phyloP scores from a whole-genome alignment of 208 protist species.

The Trypanosoma cruzi region DNA sequence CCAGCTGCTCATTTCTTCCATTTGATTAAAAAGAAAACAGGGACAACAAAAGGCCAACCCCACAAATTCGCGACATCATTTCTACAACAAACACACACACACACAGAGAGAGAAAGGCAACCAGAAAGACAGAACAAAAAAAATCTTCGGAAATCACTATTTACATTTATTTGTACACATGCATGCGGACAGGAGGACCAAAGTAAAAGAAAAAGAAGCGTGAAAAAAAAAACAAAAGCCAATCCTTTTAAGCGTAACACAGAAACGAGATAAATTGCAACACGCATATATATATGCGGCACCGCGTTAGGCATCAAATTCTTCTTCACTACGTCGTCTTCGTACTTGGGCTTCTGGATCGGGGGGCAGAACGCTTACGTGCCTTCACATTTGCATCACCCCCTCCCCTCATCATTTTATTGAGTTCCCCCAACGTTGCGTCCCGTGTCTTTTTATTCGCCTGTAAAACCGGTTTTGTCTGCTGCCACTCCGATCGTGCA shows the following conservation, averaged over 20 bases:
- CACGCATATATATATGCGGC: neutral
- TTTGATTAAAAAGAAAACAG: too few species aligned
- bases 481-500: constrained; percentile 47
- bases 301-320: neutral
- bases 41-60: too few species aligned
- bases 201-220: neutral
- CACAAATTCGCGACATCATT: neutral
- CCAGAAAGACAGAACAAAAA: neutral
- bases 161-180: neutral
- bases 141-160: neutral
- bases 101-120: neutral
- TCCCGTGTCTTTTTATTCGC: constrained; percentile 38
- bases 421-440: constrained; percentile 36
- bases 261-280: neutral
- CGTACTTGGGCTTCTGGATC: neutral
- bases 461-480: constrained; percentile 37
- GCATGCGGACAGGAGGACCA: neutral
- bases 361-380: neutral
- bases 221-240: neutral
- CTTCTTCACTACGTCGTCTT: too few species aligned
- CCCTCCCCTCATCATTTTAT: constrained; percentile 27
- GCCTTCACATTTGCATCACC: neutral
- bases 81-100: neutral
- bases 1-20: too few species aligned
- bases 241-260: neutral